Base-by-base conservation (phyloP, 768 basidiomycete species). In the Hericium rajendrae region DNA sequence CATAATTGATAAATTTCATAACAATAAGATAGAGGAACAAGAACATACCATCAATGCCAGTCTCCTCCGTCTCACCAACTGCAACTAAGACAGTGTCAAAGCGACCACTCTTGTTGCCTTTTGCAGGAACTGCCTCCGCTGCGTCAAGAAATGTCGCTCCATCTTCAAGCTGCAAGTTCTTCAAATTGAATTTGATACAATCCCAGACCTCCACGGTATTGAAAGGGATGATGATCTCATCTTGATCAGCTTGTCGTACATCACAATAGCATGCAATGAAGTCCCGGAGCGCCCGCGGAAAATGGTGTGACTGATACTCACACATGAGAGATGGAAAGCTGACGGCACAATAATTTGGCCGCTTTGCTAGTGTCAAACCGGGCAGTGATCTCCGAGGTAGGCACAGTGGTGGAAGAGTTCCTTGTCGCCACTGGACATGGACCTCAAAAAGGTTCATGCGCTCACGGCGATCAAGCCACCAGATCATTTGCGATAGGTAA, bases 401-500 rank as follows among this genome's bases (percentile, higher is more conserved):
- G 3, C 13, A 4, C 16, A 46, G 9, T 4, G 28, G 28, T 0
- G 26, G 49, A 24, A 39, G 37, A 12, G 9, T n/a, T 2, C 38
- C 11, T 16, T 38, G 52, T 0, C 6, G 52, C 52, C 52, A 53
- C 10, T 16, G 52, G 2, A 53, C 3, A 18, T 53, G 52, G 2
- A 38, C 28, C 2, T 38, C 52, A 20, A 53, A 53, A 5, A 53
- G 26, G 1, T 16, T 4, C 11, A 53, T 4, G 15, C 20, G 5
- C n/a, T 53, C 38, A 2, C 9, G 3, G 1, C 52, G 52, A 26
- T 59, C 38, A 18, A 74, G 58, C 66, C 67, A 69, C 0, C 2
- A 18, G 0, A 68, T 66, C 72, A 74, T 74, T 54, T 72, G 71
- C 0, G 15, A 6, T 6, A 62, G n/a, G 51, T 68, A 66, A 0